Percentiles rank a stretch among this genome's conserved stretches.
Evolutionary conservation across 2,329 filamentous ascomycete genomes (phyloP).

Genomic region (Exophiala bonariae): DNA sequence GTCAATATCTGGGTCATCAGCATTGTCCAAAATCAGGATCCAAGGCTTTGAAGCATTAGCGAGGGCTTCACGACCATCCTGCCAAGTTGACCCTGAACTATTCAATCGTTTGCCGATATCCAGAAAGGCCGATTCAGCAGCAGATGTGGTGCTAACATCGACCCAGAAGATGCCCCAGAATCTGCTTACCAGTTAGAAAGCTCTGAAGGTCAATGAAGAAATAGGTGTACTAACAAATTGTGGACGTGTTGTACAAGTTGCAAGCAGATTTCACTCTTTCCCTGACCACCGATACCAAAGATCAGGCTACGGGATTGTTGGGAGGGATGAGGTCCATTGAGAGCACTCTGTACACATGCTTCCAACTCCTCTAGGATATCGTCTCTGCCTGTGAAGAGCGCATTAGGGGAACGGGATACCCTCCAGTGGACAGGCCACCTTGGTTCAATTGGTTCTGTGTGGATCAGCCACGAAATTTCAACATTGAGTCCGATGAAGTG

Average conservation of each 20-base stretch:
- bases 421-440: constrained; percentile 26
- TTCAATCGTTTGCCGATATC: constrained; percentile 27
- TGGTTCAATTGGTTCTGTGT: constrained; percentile 1
- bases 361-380: constrained; percentile 23
- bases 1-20: constrained; percentile 21
- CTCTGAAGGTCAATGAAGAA: no score
- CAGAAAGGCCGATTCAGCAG: constrained; percentile 29
- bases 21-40: constrained; percentile 26
- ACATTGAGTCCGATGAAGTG: no score
- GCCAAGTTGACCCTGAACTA: constrained; percentile 16
- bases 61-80: constrained; percentile 20
- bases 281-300: constrained; percentile 31
- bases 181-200: constrained; percentile 19
- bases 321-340: neutral
- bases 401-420: constrained; percentile 24
- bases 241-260: constrained; percentile 28
- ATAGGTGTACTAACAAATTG: constrained; percentile 23
- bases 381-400: constrained; percentile 27
- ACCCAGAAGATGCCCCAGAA: constrained; percentile 41
- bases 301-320: constrained; percentile 31
- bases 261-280: constrained; percentile 37
- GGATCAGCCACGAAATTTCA: no score
- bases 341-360: constrained; percentile 11
- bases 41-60: constrained; percentile 15
- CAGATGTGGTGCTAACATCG: constrained; percentile 31